phyloP scores from a whole-genome alignment of 768 basidiomycete species.

The Coprinopsis strossmayeri region DNA sequence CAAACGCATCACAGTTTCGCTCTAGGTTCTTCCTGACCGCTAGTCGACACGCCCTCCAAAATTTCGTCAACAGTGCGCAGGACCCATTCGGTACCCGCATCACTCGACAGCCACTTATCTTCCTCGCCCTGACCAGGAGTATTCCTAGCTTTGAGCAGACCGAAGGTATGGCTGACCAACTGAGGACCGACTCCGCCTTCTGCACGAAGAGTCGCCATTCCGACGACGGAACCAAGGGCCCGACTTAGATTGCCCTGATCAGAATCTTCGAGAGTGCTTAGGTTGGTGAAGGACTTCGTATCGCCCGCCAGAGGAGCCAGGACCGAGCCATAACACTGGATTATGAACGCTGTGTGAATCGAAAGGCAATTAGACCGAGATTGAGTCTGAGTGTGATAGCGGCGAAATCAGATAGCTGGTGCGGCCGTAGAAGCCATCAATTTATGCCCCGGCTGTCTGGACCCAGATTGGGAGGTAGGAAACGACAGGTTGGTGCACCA shows the following conservation, averaged over 20 bases:
- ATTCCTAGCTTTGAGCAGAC: conserved; percentile 77
- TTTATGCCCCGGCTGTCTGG: conserved; percentile 6
- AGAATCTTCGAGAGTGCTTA: conserved; percentile 35
- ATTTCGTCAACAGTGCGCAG: conserved; percentile 77
- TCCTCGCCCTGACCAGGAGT: conserved; percentile 55
- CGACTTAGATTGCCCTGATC: conserved; percentile 84
- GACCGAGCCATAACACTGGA: conserved; percentile 77
- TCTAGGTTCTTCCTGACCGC: conserved; percentile 44
- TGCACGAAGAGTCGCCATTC: conserved; percentile 78
- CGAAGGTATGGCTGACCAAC: conserved; percentile 83
- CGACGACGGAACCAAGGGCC: conserved; percentile 77
- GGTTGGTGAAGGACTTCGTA: conserved; percentile 34
- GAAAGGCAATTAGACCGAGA: not conserved
- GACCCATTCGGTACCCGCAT: conserved; percentile 88
- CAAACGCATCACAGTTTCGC: conserved; percentile 5
- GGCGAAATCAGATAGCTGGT: conserved; percentile 7
- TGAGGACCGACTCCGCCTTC: conserved; percentile 84
- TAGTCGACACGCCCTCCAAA: conserved; percentile 61
- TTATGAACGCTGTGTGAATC: conserved; percentile 69
- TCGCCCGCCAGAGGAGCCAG: conserved; percentile 68
- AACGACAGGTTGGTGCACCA: conserved; percentile 17
- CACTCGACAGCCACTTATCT: conserved; percentile 75
- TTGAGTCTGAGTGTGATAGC: conserved; percentile 2
- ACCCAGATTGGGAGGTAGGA: conserved; percentile 26
- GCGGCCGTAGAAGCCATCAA: conserved; percentile 10